Percentiles rank a stretch among this genome's conserved stretches.
Conservation (phyloP, 192 early-diverging fungal species). For the Backusella tarrabulga region DNA sequence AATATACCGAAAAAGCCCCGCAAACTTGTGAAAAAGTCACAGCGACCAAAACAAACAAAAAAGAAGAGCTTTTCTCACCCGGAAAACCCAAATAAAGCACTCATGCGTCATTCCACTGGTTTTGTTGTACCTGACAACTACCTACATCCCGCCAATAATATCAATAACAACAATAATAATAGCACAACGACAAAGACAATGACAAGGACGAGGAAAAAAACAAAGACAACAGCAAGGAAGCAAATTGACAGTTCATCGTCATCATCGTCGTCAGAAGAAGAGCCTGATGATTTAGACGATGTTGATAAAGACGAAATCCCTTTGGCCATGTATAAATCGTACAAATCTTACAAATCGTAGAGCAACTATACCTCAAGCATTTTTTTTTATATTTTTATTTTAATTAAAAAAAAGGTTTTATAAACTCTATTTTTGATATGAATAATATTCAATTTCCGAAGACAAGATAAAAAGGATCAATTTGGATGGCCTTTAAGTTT, state of each 20-base stretch:
- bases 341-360: conserved; percentile 5
- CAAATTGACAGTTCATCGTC: not conserved
- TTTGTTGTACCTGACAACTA: conserved; percentile 33
- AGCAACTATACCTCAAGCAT: not conserved
- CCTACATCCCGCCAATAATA: conserved; percentile 12
- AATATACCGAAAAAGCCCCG: conserved; percentile 21
- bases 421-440: not conserved
- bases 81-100: not conserved
- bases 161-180: not conserved
- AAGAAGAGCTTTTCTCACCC: not conserved
- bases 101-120: conserved; percentile 14
- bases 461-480: not conserved
- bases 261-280: not conserved
- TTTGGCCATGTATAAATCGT: conserved; percentile 20
- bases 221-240: not conserved
- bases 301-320: conserved; percentile 17
- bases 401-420: conserved; percentile 7
- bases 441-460: conserved; percentile 2
- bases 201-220: too few relatives aligned
- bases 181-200: not conserved
- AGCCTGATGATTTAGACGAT: not conserved
- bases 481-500: not conserved
- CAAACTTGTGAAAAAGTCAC: conserved; percentile 9
- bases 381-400: not conserved
- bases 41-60: not conserved